A percentile compares a stretch with the other conserved stretches of the same genome.
phyloP scores from a whole-genome alignment of 2,329 filamentous ascomycete genomes.

The Arthroderma uncinatum region DNA sequence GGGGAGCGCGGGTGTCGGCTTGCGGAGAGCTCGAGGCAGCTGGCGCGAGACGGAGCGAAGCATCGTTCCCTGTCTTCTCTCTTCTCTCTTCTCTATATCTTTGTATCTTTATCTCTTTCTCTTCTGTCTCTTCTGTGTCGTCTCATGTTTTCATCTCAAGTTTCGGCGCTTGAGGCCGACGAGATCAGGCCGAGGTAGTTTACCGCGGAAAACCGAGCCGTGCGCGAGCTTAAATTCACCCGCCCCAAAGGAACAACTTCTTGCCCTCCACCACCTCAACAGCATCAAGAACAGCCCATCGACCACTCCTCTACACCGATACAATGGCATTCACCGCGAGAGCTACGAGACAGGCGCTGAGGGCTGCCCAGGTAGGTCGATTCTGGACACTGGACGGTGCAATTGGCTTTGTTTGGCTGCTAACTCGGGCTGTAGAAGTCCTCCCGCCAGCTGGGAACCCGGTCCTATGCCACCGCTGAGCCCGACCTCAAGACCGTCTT shows the following conservation, averaged over 20 bases:
- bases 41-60: constrained; percentile 28
- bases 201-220: constrained; percentile 4
- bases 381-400: background rate
- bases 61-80: constrained; percentile 18
- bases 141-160: background rate
- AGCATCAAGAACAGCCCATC: background rate
- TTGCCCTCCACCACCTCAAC: background rate
- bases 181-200: background rate
- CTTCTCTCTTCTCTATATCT: background rate
- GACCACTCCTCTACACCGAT: background rate
- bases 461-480: constrained; percentile 54
- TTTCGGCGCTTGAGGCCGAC: constrained; percentile 5
- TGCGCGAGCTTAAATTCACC: background rate
- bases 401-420: constrained; percentile 5
- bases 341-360: constrained; percentile 29
- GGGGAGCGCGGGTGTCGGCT: constrained; percentile 18
- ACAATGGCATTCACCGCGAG: constrained; percentile 28
- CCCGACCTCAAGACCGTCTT: constrained; percentile 83
- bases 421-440: constrained; percentile 8
- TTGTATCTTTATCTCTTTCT: background rate
- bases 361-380: constrained; percentile 27
- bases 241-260: background rate
- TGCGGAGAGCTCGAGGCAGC: constrained; percentile 24
- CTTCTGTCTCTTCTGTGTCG: background rate
- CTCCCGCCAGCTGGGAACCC: constrained; percentile 18